Evolutionary conservation across 371 early-diverging fungal species (phyloP).

Genomic region (Umbelopsis sp.): DNA sequence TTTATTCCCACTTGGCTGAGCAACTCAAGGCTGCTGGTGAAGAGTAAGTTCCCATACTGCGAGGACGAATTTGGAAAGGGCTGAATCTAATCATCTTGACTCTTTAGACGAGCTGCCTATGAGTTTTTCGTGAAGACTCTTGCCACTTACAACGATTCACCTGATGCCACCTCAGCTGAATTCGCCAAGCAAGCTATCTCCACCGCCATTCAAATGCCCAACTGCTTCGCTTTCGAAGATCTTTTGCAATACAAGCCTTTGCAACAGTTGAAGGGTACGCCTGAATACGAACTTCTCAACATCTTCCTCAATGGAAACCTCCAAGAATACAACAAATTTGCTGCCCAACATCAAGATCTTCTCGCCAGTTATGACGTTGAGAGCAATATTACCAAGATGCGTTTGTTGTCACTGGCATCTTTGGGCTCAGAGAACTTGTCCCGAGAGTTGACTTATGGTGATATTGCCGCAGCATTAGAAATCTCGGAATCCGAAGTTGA

Average conservation of each 20-base stretch:
- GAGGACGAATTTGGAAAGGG: not conserved
- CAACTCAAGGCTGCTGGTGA: conserved; percentile 65
- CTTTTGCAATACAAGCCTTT: conserved; percentile 72
- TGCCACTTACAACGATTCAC: conserved; percentile 49
- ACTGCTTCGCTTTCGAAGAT: conserved; percentile 83
- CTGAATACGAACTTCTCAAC: conserved; percentile 70
- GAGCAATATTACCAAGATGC: conserved; percentile 78
- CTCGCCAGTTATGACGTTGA: conserved; percentile 60
- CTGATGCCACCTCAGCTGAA: conserved; percentile 36
- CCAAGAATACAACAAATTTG: conserved; percentile 67
- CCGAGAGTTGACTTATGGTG: conserved; percentile 71
- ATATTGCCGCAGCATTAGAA: conserved; percentile 75
- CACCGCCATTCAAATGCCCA: conserved; percentile 72
- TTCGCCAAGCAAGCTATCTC: conserved; percentile 61
- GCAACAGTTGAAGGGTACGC: conserved; percentile 67
- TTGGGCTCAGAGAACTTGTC: conserved; percentile 77
- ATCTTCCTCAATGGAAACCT: conserved; percentile 78
- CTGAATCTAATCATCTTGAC: not conserved
- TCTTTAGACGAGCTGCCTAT: conserved; percentile 54
- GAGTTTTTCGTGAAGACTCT: conserved; percentile 73
- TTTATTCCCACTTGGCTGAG: conserved; percentile 69
- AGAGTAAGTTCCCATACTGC: conserved; percentile 52
- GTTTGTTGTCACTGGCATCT: conserved; percentile 83
- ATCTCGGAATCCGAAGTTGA: conserved; percentile 86
- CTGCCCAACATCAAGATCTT: conserved; percentile 53